Conservation (phyloP, 1,284 basidiomycete genomes). For the Tilletia walkeri region DNA sequence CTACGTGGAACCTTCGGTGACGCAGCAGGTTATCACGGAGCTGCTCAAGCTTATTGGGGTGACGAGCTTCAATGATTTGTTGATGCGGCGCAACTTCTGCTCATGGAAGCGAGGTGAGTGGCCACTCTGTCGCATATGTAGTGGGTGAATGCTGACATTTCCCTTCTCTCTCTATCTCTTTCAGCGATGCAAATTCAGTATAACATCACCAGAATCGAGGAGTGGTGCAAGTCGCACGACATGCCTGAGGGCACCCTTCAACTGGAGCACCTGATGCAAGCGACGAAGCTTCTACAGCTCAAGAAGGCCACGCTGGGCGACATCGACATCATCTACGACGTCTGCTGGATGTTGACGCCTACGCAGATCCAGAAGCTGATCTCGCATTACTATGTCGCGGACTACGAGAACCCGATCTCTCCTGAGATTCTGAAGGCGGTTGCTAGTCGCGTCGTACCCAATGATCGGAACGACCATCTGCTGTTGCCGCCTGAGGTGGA, state of each 20-base stretch:
- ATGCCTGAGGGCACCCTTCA: constrained; percentile 99
- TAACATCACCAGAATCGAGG: constrained; percentile 76
- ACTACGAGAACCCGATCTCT: constrained; percentile 70
- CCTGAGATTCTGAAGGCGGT: constrained; percentile 56
- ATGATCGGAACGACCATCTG: constrained; percentile 55
- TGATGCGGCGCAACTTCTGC: constrained; percentile 98
- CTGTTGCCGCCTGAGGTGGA: constrained; percentile 55
- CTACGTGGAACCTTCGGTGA: constrained; percentile 96
- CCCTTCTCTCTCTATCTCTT: neutral
- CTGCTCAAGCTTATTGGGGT: constrained; percentile 94
- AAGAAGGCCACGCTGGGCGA: constrained; percentile 78
- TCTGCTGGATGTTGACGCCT: constrained; percentile 99
- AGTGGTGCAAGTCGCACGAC: constrained; percentile 67
- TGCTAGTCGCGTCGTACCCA: constrained; percentile 52
- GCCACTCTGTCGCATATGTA: neutral
- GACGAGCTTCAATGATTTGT: constrained; percentile 94
- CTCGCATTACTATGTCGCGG: constrained; percentile 96
- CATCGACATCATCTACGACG: constrained; percentile 96
- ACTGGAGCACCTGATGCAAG: constrained; percentile 98
- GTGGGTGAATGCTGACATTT: neutral
- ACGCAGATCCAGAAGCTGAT: constrained; percentile 99
- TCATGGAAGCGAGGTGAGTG: constrained; percentile 92
- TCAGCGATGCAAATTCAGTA: constrained; percentile 98
- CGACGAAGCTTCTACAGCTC: constrained; percentile 93
- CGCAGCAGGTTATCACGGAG: constrained; percentile 95